phyloP scores from a whole-genome alignment of 345 rosid species.

The Eucalyptus erythrocorys region DNA sequence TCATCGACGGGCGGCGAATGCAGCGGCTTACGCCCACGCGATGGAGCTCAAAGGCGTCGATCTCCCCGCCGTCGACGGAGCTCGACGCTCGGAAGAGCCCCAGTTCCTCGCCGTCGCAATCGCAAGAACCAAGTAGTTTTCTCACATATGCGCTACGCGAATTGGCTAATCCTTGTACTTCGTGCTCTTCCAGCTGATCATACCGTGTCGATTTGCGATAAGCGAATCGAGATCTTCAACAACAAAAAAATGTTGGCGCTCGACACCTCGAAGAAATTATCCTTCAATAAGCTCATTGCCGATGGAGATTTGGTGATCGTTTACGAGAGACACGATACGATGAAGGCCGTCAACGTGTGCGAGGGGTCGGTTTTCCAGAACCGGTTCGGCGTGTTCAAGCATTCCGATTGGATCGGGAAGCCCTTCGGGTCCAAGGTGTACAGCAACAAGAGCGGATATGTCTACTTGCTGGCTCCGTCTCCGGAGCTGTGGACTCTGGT shows the following conservation, averaged over 20 bases:
- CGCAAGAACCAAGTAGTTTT: not conserved
- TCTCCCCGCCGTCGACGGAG: not conserved
- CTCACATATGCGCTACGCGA: not conserved
- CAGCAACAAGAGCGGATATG: conserved; percentile 79
- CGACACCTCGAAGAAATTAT: conserved; percentile 38
- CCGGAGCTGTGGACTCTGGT: conserved; percentile 95
- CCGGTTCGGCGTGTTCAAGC: conserved; percentile 79
- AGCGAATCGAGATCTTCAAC: not conserved
- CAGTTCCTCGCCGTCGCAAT: not conserved
- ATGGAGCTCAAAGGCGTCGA: not conserved
- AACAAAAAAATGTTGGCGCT: conserved; percentile 36
- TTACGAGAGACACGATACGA: conserved; percentile 72
- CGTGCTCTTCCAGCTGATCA: not conserved
- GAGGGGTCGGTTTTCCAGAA: conserved; percentile 60
- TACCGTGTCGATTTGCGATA: not conserved
- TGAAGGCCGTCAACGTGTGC: conserved; percentile 69
- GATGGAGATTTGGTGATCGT: conserved; percentile 79
- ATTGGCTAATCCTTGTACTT: not conserved
- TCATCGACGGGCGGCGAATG: not conserved
- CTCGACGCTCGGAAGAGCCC: not conserved
- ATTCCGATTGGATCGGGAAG: conserved; percentile 92
- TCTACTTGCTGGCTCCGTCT: conserved; percentile 74
- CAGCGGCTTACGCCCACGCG: not conserved
- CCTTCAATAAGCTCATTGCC: conserved; percentile 36
- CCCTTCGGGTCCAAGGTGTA: conserved; percentile 87